Conservation (phyloP, 192 early-diverging fungal species). For the Coemansia sp. region DNA sequence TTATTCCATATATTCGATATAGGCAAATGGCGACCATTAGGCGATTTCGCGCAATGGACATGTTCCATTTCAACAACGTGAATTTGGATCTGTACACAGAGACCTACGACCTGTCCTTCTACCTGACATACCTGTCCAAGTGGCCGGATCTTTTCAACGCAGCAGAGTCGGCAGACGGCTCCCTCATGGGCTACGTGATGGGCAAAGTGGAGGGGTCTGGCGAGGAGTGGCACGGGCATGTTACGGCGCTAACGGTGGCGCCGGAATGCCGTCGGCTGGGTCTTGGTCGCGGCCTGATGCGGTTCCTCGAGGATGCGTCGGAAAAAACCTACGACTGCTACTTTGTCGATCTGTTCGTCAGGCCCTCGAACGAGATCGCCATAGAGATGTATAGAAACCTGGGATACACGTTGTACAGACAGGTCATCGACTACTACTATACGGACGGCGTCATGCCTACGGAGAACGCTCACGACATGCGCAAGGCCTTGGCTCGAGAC, state of each 20-base stretch:
- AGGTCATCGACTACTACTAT: conserved; percentile 84
- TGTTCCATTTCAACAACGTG: conserved; percentile 94
- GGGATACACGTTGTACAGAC: conserved; percentile 87
- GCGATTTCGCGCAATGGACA: conserved; percentile 81
- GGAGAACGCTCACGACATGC: conserved; percentile 95
- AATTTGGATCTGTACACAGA: conserved; percentile 94
- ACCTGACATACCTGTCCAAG: conserved; percentile 84
- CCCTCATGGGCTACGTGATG: conserved; percentile 86
- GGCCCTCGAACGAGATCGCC: conserved; percentile 87
- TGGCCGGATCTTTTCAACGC: conserved; percentile 94
- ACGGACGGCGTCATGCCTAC: conserved; percentile 59
- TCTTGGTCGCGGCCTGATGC: conserved; percentile 86
- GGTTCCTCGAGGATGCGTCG: conserved; percentile 82
- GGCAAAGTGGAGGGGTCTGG: conserved; percentile 91
- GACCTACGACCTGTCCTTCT: conserved; percentile 93
- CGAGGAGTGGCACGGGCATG: conserved; percentile 95
- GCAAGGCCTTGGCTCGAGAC: conserved; percentile 88
- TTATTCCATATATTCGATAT: too few species aligned
- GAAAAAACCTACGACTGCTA: conserved; percentile 75
- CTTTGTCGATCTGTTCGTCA: conserved; percentile 92
- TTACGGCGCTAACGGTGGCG: conserved; percentile 94
- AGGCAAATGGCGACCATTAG: conserved; percentile 51
- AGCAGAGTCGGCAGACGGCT: conserved; percentile 68
- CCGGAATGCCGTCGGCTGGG: conserved; percentile 92
- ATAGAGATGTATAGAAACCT: conserved; percentile 90